Percentiles rank a stretch among this genome's conserved stretches.
Conservation (phyloP, 352 stramenopile genomes). For the Thraustochytrium sp. region DNA sequence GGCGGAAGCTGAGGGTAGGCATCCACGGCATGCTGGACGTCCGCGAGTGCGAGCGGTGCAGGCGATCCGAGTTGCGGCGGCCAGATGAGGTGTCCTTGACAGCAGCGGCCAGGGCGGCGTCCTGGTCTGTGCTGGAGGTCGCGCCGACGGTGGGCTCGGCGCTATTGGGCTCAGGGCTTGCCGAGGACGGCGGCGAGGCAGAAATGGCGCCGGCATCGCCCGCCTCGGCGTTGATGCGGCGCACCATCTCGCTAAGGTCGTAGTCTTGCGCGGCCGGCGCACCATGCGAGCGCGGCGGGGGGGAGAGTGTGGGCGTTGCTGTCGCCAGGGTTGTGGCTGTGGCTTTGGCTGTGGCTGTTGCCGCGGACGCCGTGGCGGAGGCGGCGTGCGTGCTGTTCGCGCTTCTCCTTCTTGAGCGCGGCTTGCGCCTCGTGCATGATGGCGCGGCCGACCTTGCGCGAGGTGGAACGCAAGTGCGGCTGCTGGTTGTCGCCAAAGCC, state of each 20-base stretch:
- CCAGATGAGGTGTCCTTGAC: background rate
- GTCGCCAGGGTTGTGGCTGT: background rate
- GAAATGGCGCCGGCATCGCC: too few relatives aligned
- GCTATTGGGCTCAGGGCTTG: too few relatives aligned
- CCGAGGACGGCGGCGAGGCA: too few relatives aligned
- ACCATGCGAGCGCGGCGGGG: background rate
- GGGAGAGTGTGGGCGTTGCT: background rate
- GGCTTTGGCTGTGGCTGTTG: background rate
- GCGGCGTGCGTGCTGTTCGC: background rate
- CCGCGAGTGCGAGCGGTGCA: background rate
- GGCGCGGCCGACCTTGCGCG: background rate
- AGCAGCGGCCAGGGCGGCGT: too few relatives aligned
- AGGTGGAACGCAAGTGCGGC: background rate
- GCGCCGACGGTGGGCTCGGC: too few relatives aligned
- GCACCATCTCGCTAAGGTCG: background rate
- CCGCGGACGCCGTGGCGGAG: background rate
- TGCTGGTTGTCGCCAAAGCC: background rate
- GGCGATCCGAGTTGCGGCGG: background rate
- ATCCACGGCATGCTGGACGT: background rate
- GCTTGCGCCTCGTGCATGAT: background rate
- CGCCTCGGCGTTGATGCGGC: background rate
- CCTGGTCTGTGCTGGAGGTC: too few relatives aligned
- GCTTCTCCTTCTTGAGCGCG: background rate
- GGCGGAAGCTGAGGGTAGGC: background rate
- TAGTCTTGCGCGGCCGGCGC: background rate